Evolutionary conservation across 495 filamentous ascomycete genomes (phyloP), one percentile per base, ranked within the genome.

Genomic region (Pseudomonodictys pantanalensis): DNA sequence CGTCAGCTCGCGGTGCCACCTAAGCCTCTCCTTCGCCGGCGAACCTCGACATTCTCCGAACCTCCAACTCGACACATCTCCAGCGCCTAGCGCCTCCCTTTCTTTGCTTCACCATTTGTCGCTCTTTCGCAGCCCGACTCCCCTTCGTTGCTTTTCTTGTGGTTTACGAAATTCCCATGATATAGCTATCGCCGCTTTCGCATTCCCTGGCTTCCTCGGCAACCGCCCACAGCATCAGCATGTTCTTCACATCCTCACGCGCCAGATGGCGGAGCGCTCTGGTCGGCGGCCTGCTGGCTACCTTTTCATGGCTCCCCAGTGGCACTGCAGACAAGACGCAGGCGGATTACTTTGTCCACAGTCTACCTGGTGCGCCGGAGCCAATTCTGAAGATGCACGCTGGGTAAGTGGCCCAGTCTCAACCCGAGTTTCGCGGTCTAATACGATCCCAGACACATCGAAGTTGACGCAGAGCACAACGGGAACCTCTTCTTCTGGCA

Each of bases 401-500:
- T 74, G 93, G 92, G 91, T 97, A 73, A 77, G 87, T 76, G 24
- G 12, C 20, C 6, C 23, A 24, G 2, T 15, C 30, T 22, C 35
- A 28, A 39, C 28, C 11, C n/a, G 29, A 20, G 20, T 23, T 29
- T 46, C 17, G 22, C 1, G 2, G 0, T 33, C 53, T 60, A 32
- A 56, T 30, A 28, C 6, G 25, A 24, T 53, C 35, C 55, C 66
- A 96, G 92, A 18, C 95, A 97, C 69, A 86, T 98, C 72, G 91
- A 96, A 72, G 83, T 98, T 67, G 87, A 87, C 56, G 78, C 86
- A 7, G 82, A 87, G 56, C 80, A 83, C 66, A 89, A 96, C 72
- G 92, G 92, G 52, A 92, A 97, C 72, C 76, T 98, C 1, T 98
- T 97, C 79, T 98, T 97, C 76, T 98, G 93, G 93, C 90, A 95